Percentiles rank a stretch among this genome's conserved stretches.
These are phyloP conservation scores for Neohortaea acidophila DNA, from an alignment of 495 filamentous ascomycete genomes.

Conservation along the genomic window DNA sequence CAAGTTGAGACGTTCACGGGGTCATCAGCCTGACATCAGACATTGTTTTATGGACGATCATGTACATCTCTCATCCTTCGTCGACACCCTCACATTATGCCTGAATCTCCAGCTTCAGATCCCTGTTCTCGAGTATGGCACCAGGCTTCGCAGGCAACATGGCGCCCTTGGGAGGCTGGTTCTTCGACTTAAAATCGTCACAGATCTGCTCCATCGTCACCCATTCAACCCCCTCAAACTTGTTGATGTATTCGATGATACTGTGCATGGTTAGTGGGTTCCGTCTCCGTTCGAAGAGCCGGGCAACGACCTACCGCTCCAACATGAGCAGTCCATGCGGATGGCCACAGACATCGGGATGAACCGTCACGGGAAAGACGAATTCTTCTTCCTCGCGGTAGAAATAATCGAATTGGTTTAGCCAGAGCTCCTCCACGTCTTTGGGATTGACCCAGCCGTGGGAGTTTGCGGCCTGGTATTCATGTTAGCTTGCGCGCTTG, in stretches of 20 bases:
- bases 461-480: conserved; percentile 34
- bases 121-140: conserved; percentile 38
- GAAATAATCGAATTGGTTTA: conserved; percentile 44
- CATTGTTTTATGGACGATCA: too few species aligned
- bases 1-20: too few species aligned
- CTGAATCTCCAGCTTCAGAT: conserved; percentile 16
- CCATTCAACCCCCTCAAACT: conserved; percentile 40
- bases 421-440: conserved; percentile 43
- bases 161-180: conserved; percentile 47
- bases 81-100: too few species aligned
- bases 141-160: conserved; percentile 48
- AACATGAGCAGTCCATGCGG: conserved; percentile 45
- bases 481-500: too few species aligned
- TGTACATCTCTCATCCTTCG: too few species aligned
- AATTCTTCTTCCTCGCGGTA: conserved; percentile 48
- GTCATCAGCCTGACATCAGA: too few species aligned
- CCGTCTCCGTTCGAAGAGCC: not conserved
- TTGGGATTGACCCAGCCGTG: conserved; percentile 44
- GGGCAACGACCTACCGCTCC: conserved; percentile 28
- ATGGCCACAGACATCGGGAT: conserved; percentile 37
- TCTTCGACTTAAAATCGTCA: conserved; percentile 48
- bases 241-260: conserved; percentile 36
- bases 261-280: conserved; percentile 19
- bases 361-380: conserved; percentile 45
- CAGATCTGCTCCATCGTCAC: conserved; percentile 41